These are phyloP conservation scores for Colletotrichum magnum DNA, from an alignment of 2,329 filamentous ascomycete species.

Conservation along the genomic window DNA sequence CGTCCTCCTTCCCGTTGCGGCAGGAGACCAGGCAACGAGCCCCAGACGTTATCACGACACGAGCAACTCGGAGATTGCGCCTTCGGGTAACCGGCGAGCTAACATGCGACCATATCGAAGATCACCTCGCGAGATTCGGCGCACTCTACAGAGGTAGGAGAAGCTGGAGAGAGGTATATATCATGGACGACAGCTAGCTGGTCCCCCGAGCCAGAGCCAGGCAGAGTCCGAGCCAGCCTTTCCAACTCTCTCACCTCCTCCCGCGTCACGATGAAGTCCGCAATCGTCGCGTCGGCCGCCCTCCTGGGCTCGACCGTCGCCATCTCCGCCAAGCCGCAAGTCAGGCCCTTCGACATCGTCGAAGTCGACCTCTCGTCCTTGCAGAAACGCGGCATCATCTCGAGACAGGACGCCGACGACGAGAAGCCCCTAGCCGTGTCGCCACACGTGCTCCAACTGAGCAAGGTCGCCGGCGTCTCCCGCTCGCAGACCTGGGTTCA, in stretches of 20 bases:
- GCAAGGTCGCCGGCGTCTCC: neutral
- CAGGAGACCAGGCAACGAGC: neutral
- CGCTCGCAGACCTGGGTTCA: slow-evolving; percentile 3
- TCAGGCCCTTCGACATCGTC: neutral
- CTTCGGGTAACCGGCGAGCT: slow-evolving; percentile 1
- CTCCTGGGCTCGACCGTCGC: neutral
- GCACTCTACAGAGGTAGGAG: neutral
- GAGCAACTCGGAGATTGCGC: neutral
- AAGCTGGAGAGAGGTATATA: neutral
- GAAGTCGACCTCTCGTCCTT: slow-evolving; percentile 14
- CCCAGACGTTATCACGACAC: slow-evolving; percentile 8
- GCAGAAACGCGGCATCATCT: slow-evolving; percentile 1
- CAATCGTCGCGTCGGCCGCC: neutral
- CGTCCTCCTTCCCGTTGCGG: slow-evolving; percentile 5
- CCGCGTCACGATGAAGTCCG: neutral
- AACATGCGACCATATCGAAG: neutral
- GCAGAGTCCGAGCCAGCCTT: neutral
- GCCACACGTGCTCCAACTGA: slow-evolving; percentile 5
- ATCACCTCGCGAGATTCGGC: too few relatives aligned
- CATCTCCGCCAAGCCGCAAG: neutral
- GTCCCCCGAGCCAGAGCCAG: neutral
- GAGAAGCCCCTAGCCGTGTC: neutral
- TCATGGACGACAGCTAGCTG: neutral
- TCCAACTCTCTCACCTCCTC: neutral
- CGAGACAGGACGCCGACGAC: neutral